Percentiles rank a stretch among this genome's conserved stretches.
Conservation (phyloP, 345 rosid genomes). For the Brassica juncea region DNA sequence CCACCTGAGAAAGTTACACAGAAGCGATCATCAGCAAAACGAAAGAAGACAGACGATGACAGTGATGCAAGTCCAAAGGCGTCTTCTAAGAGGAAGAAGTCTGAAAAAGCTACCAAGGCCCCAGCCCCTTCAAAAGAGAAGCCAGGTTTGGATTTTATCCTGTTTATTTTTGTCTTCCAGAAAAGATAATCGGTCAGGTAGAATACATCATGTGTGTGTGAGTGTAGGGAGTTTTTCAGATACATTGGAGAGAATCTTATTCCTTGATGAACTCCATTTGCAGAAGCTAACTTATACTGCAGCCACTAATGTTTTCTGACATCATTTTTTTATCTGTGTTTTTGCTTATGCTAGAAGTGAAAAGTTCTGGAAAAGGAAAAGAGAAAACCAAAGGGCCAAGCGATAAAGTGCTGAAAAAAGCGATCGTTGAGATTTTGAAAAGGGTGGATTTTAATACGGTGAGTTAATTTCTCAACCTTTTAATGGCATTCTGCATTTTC, state of each 20-base stretch:
- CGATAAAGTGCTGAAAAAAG: constrained; percentile 62
- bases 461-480: constrained; percentile 36
- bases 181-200: neutral
- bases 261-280: constrained; percentile 1
- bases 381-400: constrained; percentile 59
- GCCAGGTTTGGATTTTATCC: constrained; percentile 43
- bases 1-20: constrained; percentile 56
- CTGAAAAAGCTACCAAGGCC: constrained; percentile 46
- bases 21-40: constrained; percentile 54
- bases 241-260: constrained; percentile 13
- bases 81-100: constrained; percentile 62
- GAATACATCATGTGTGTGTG: neutral
- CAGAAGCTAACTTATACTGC: constrained; percentile 9
- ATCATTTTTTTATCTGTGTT: constrained; percentile 11
- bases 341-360: constrained; percentile 44
- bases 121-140: constrained; percentile 63
- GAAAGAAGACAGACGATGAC: constrained; percentile 54
- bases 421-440: constrained; percentile 71
- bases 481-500: neutral
- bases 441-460: constrained; percentile 91
- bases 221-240: constrained; percentile 13
- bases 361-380: constrained; percentile 63
- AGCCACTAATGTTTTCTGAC: constrained; percentile 28
- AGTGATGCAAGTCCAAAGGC: constrained; percentile 61
- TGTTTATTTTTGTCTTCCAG: neutral